A percentile compares a stretch with the other conserved stretches of the same genome.
Evolutionary conservation across 345 rosid genomes (phyloP).

Genomic region (Durio zibethinus): DNA sequence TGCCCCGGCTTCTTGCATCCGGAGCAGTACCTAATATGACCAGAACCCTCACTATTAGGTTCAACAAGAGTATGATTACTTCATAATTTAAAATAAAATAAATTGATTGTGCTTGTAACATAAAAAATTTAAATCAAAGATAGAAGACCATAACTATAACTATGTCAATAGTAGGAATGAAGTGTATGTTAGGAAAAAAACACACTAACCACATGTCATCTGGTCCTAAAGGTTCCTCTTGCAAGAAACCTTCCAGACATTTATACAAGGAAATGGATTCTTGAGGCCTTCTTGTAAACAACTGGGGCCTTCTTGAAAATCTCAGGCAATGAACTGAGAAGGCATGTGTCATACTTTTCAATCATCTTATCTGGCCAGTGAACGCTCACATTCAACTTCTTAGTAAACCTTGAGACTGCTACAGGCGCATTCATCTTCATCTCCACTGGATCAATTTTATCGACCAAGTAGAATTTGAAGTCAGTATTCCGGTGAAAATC

Average conservation of each 20-base stretch:
- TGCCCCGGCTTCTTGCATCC: slow-evolving; percentile 56
- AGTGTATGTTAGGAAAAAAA: neutral
- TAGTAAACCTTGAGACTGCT: slow-evolving; percentile 17
- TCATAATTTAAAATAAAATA: neutral
- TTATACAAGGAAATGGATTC: slow-evolving; percentile 56
- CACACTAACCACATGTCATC: slow-evolving; percentile 74
- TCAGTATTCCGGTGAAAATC: slow-evolving; percentile 19
- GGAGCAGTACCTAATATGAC: slow-evolving; percentile 56
- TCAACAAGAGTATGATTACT: neutral
- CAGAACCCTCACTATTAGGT: neutral
- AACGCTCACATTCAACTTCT: slow-evolving; percentile 31
- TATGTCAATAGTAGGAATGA: neutral
- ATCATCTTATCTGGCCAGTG: slow-evolving; percentile 48
- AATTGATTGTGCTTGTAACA: neutral
- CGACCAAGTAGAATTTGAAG: slow-evolving; percentile 34
- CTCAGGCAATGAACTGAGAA: slow-evolving; percentile 48
- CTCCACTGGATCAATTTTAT: slow-evolving; percentile 3
- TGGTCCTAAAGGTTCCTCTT: slow-evolving; percentile 72
- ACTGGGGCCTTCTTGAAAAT: slow-evolving; percentile 47
- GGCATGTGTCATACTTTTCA: slow-evolving; percentile 38
- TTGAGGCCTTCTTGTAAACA: slow-evolving; percentile 39
- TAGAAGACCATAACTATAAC: neutral
- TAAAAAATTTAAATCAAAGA: neutral
- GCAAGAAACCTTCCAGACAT: slow-evolving; percentile 72
- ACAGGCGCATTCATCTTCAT: slow-evolving; percentile 34